Conservation (phyloP, 805 yeast species). For the Nakazawaea wyomingensis region DNA sequence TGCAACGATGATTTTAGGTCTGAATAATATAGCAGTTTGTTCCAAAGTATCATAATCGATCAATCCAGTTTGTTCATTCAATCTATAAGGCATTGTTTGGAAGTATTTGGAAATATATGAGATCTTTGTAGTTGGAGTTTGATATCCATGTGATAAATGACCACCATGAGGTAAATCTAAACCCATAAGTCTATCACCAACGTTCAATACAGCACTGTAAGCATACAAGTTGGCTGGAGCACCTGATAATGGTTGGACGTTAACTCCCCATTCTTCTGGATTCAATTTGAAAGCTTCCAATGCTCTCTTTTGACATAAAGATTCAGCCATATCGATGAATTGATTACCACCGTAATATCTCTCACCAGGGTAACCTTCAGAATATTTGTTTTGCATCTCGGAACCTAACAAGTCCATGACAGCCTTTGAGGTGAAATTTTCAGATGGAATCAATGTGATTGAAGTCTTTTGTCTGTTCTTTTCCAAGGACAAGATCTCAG, state of each 20-base stretch:
- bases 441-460: constrained; percentile 89
- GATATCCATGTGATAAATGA: constrained; percentile 96
- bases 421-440: constrained; percentile 91
- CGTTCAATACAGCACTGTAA: constrained; percentile 82
- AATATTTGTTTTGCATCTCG: constrained; percentile 95
- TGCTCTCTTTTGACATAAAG: constrained; percentile 88
- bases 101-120: constrained; percentile 90
- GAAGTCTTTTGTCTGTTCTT: constrained; percentile 85
- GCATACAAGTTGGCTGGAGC: constrained; percentile 95
- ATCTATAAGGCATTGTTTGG: constrained; percentile 96
- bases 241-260: constrained; percentile 92
- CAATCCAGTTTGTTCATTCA: constrained; percentile 78
- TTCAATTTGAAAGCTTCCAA: constrained; percentile 73
- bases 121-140: constrained; percentile 83
- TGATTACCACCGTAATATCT: constrained; percentile 98
- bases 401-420: constrained; percentile 94
- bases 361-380: constrained; percentile 98
- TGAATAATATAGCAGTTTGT: constrained; percentile 75
- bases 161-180: constrained; percentile 98
- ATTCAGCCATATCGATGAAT: constrained; percentile 86
- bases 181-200: constrained; percentile 95
- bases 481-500: constrained; percentile 70
- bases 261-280: constrained; percentile 91
- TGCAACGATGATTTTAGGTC: constrained; percentile 93
- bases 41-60: constrained; percentile 89